Evolutionary conservation across 2,329 filamentous ascomycete species (phyloP).

Genomic region (Paecilomyces variotii): DNA sequence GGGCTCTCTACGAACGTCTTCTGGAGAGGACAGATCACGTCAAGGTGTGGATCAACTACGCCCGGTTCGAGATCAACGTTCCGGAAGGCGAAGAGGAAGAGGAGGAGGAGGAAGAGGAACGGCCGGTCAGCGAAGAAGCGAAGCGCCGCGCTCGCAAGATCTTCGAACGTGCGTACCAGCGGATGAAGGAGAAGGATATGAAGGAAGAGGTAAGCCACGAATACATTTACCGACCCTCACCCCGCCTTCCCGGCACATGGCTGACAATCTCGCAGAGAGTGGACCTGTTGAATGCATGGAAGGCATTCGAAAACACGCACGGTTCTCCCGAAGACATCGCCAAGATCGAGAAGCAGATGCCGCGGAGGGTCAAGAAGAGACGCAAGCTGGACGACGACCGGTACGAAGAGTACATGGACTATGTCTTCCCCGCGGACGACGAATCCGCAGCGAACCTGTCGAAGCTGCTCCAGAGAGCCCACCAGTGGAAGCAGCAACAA

Average conservation of each 20-base stretch:
- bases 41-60: conserved; percentile 98
- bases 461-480: conserved; percentile 74
- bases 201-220: conserved; percentile 63
- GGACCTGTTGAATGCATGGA: conserved; percentile 82
- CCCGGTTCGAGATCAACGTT: conserved; percentile 95
- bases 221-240: neutral
- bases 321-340: conserved; percentile 68
- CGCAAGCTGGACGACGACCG: conserved; percentile 85
- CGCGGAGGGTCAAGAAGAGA: conserved; percentile 82
- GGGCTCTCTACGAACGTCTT: conserved; percentile 79
- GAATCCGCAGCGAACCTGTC: conserved; percentile 75
- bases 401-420: conserved; percentile 96
- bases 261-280: conserved; percentile 54
- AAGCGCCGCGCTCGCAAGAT: conserved; percentile 74
- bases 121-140: conserved; percentile 67
- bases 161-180: conserved; percentile 76
- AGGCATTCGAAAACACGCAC: conserved; percentile 81
- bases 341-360: conserved; percentile 87
- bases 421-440: conserved; percentile 93
- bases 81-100: conserved; percentile 64
- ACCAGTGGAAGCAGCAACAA: conserved; percentile 72
- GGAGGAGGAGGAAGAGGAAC: conserved; percentile 50
- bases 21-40: conserved; percentile 94
- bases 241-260: neutral
- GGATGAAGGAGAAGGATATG: conserved; percentile 81